These are phyloP conservation scores for Metschnikowia gruessii DNA, from an alignment of 805 yeast species.

Conservation along the genomic window DNA sequence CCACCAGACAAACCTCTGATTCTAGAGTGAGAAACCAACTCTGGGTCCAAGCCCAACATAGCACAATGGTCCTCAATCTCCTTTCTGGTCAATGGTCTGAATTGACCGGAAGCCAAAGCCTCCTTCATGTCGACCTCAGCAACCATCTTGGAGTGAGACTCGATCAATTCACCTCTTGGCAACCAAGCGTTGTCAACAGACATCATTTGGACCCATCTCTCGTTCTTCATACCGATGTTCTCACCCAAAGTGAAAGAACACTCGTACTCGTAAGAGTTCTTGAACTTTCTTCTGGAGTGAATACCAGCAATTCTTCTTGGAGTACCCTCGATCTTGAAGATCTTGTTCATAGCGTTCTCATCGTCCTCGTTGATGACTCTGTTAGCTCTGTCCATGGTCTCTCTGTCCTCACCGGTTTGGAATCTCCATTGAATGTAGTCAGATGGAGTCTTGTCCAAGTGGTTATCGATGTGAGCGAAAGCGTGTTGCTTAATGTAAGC, in stretches of 20 bases:
- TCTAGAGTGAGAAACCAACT: slow-evolving; percentile 99
- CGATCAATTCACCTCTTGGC: slow-evolving; percentile 98
- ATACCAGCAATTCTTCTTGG: slow-evolving; percentile 96
- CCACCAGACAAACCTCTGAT: slow-evolving; percentile 99
- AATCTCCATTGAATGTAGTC: slow-evolving; percentile 99
- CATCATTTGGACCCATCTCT: slow-evolving; percentile 99
- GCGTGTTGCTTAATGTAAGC: slow-evolving; percentile 99
- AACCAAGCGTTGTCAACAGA: slow-evolving; percentile 99
- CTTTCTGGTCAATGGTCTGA: slow-evolving; percentile 99
- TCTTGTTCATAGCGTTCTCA: slow-evolving; percentile 98
- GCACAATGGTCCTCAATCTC: slow-evolving; percentile 99
- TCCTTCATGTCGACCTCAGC: slow-evolving; percentile 99
- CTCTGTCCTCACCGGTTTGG: slow-evolving; percentile 99
- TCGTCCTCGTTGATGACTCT: slow-evolving; percentile 96
- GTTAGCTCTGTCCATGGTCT: slow-evolving; percentile 99
- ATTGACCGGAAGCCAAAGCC: slow-evolving; percentile 99
- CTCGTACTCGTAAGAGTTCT: slow-evolving; percentile 99
- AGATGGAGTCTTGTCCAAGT: slow-evolving; percentile 98
- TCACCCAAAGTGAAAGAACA: slow-evolving; percentile 97
- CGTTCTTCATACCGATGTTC: slow-evolving; percentile 97
- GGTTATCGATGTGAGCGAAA: slow-evolving; percentile 98
- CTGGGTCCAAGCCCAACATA: slow-evolving; percentile 97
- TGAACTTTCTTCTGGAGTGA: slow-evolving; percentile 98
- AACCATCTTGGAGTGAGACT: slow-evolving; percentile 94
- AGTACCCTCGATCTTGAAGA: slow-evolving; percentile 98